Evolutionary conservation across 306 rosid genomes (phyloP), one percentile per base, ranked within the genome.

Genomic region (Canavalia ensiformis): DNA sequence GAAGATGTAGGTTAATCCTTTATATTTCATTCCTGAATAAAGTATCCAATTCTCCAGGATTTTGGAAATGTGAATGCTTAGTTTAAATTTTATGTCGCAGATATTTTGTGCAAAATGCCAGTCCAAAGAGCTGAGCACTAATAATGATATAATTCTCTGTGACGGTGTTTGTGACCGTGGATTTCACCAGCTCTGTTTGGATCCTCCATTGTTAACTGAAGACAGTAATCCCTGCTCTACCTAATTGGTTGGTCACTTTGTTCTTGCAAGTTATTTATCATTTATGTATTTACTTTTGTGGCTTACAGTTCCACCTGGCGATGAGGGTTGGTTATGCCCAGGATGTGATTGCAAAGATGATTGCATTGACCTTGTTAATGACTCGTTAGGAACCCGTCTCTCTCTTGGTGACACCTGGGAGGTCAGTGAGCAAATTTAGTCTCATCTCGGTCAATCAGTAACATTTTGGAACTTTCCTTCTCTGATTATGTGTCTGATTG

Each of bases 161-260:
- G 99, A 95, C 58, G 99, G 99, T 85, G 88, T 92, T 76, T 95
- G 99, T 84, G 99, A 93, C 81, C 99, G 97, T 54, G 99, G 97
- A 68, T 95, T 92, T 90, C 99, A 95, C 83, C 99, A 93, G 87
- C 82, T 87, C 72, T 95, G 97, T 85, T 76, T 95, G 81, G 90
- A 87, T 78, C 97, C 97, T 68, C 97, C 98, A 30, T 82, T 96
- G 83, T 85, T 93, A 73, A 92, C 90, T 74, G 92, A 90, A 86
- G 94, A 90, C 84, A 90, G 99, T 95, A 95, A 93, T 87, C 55
- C 58, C 87, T 71, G 31, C 12, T 81, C 73, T 83, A 83, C 73
- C 55, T 37, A 76, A 76, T 80, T 83, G 70, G 68, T 74, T 64
- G 33, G 46, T 81, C 42, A 39, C 64, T 66, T 75, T 81, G 63